Base-by-base conservation (phyloP, 495 filamentous ascomycete species). In the Ramalina intermedia region DNA sequence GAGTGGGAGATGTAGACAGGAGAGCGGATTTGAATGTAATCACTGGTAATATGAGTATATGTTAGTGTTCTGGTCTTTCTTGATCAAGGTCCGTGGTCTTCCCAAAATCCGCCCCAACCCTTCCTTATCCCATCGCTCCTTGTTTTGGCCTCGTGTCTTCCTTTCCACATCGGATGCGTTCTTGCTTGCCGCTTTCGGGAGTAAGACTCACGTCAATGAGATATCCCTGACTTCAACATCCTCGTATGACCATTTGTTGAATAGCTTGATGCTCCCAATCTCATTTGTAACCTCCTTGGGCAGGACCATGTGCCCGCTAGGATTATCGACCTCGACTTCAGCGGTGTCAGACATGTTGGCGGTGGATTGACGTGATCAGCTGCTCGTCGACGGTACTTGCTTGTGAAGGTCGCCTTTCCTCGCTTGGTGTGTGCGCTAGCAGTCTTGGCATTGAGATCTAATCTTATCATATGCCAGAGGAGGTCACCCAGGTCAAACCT, bases 171-270 rank as follows among this genome's bases (percentile, higher is more conserved):
- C 37, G 6, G n/a, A 27, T 13, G 36, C 18, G 3, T 37, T 17
- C 13, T 27, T 39, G 16, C 17, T 12, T 16, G 20, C 17, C 21
- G 13, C 21, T 8, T 24, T 36, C 16, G 27, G 42, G 21, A 7
- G 33, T 16, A 20, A 42, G 51, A 70, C 90, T 80, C 88, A 98
- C 91, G 91, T 96, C 75, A 99, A 79, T 55, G 93, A 96, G 73
- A 99, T 96, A 66, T 99, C 91, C 61, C 91, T 79, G 67, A 96
- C 91, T 76, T 99, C 91, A 61, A 99, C 93, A 80, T 96, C 90
- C 69, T 96, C 93, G 73, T 96, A 99, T 71, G 79, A 88, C 80
- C 82, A 87, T 64, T 85, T 85, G 74, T 83, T 94, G 84, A 99
- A 99, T 55, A 99, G 84, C 82, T 94, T 95, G 66, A 93, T 76